These are phyloP conservation scores for Beauveria sp. DNA, from an alignment of 2,329 filamentous ascomycete species.

Conservation along the genomic window DNA sequence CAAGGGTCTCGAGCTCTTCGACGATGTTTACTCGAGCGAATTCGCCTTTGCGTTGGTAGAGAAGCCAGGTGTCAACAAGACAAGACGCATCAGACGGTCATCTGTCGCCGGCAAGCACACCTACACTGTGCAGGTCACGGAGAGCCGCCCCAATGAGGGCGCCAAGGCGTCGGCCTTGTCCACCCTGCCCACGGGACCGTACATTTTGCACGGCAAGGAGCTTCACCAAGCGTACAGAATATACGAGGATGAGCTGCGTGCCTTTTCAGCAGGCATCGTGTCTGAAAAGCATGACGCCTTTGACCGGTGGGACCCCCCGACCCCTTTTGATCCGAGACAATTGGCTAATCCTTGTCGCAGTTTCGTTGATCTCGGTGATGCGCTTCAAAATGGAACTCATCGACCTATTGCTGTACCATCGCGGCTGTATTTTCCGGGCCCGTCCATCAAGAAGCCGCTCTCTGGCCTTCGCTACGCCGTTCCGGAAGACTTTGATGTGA, in stretches of 20 bases:
- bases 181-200: conserved; percentile 30
- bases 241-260: conserved; percentile 30
- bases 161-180: conserved; percentile 13
- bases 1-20: conserved; percentile 23
- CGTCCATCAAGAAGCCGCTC: conserved; percentile 24
- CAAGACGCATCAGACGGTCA: not conserved
- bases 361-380: conserved; percentile 22
- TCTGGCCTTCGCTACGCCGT: conserved; percentile 30
- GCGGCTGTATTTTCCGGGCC: conserved; percentile 24
- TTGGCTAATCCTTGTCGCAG: conserved; percentile 14
- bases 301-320: conserved; percentile 17
- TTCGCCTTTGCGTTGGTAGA: conserved; percentile 32
- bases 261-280: conserved; percentile 30
- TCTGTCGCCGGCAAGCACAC: not conserved
- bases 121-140: conserved; percentile 4
- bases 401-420: conserved; percentile 31
- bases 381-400: conserved; percentile 19
- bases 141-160: conserved; percentile 15
- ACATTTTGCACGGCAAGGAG: conserved; percentile 33
- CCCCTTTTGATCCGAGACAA: not conserved
- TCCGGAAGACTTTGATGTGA: conserved; percentile 25
- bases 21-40: conserved; percentile 32
- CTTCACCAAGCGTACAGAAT: conserved; percentile 33
- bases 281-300: conserved; percentile 24
- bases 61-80: conserved; percentile 22